These are phyloP conservation scores for Panaeolus papilionaceus DNA, from an alignment of 768 basidiomycete genomes.

Conservation along the genomic window DNA sequence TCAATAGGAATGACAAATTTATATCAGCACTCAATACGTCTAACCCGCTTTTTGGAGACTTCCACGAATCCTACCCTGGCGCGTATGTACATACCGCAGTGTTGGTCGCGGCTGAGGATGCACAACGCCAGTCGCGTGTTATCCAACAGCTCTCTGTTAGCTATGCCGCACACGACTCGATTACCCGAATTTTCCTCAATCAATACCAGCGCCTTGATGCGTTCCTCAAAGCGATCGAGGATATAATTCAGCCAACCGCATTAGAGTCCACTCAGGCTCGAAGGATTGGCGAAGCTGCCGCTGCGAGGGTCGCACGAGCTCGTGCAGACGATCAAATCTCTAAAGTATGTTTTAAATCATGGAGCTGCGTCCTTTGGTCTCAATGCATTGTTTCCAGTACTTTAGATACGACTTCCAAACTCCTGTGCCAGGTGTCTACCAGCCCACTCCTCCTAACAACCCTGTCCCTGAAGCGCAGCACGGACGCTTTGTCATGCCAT, in stretches of 20 bases:
- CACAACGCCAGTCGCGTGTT: neutral
- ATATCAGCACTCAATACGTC: neutral
- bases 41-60: neutral
- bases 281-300: slow-evolving; percentile 3
- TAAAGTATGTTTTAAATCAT: neutral
- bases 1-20: neutral
- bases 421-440: slow-evolving; percentile 15
- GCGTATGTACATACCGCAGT: neutral
- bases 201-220: neutral
- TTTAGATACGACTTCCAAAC: neutral
- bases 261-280: neutral
- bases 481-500: slow-evolving; percentile 8
- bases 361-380: no score
- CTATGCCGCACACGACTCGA: neutral
- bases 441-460: slow-evolving; percentile 18
- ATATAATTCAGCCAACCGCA: neutral
- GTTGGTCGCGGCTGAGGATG: neutral
- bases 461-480: slow-evolving; percentile 5
- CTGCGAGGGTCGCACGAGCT: neutral
- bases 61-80: neutral
- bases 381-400: neutral
- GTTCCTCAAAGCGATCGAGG: neutral
- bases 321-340: neutral
- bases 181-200: neutral
- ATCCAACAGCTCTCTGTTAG: neutral